A percentile compares a stretch with the other conserved stretches of the same genome.
Conservation (phyloP, 345 rosid genomes). For the Acer campestre region DNA sequence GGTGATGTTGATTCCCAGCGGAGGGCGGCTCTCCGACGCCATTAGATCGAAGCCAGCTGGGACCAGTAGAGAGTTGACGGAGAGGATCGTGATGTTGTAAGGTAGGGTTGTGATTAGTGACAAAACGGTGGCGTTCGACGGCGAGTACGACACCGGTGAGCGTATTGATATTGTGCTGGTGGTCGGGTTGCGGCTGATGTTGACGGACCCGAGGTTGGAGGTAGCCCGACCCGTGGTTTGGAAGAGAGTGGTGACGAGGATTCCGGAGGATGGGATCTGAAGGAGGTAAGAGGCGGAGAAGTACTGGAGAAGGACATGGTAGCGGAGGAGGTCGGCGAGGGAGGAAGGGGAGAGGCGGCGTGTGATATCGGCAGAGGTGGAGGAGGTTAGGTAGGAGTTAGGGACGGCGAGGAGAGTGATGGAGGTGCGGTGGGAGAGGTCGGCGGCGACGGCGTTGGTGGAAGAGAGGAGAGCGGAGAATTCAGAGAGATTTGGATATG, state of each 20-base stretch:
- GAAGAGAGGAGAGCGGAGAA: slow-evolving; percentile 55
- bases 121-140: slow-evolving; percentile 63
- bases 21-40: slow-evolving; percentile 67
- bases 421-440: slow-evolving; percentile 63
- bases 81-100: slow-evolving; percentile 63
- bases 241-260: slow-evolving; percentile 67
- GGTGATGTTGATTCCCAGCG: slow-evolving; percentile 71
- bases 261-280: slow-evolving; percentile 56
- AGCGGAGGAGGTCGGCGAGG: slow-evolving; percentile 85
- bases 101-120: slow-evolving; percentile 57
- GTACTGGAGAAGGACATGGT: slow-evolving; percentile 80
- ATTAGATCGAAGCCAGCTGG: slow-evolving; percentile 73
- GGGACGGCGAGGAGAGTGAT: slow-evolving; percentile 86
- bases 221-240: slow-evolving; percentile 76
- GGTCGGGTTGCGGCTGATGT: slow-evolving; percentile 59
- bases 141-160: slow-evolving; percentile 51
- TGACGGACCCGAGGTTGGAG: slow-evolving; percentile 71
- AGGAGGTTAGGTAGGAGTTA: slow-evolving; percentile 48
- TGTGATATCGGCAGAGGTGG: slow-evolving; percentile 54
- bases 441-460: slow-evolving; percentile 50
- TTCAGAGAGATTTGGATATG: slow-evolving; percentile 59
- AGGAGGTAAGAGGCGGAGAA: slow-evolving; percentile 66
- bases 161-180: slow-evolving; percentile 49
- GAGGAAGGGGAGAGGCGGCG: slow-evolving; percentile 68
- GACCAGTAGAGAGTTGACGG: slow-evolving; percentile 63